Evolutionary conservation across 805 yeast genomes (phyloP).

Genomic region (Candida gorgasii): DNA sequence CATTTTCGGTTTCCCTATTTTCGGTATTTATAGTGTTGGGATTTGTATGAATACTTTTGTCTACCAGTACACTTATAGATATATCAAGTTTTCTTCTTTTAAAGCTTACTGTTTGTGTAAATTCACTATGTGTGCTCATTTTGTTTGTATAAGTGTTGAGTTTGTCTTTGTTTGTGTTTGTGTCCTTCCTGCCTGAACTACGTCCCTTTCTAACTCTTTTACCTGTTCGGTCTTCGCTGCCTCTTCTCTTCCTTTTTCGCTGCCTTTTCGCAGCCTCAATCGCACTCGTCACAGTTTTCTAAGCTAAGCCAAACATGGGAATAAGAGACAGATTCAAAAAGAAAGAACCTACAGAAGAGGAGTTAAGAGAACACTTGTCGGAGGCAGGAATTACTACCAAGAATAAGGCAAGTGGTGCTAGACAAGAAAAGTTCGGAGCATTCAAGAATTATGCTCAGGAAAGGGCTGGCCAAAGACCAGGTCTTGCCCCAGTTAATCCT

Average conservation of each 20-base stretch:
- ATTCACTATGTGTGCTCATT: too few species aligned
- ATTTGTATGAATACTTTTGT: too few species aligned
- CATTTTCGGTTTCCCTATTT: background rate
- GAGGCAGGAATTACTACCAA: conserved; percentile 45
- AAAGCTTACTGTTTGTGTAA: background rate
- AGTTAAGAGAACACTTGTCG: conserved; percentile 41
- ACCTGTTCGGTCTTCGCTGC: too few species aligned
- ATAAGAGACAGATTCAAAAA: conserved; percentile 46
- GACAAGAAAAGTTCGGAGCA: conserved; percentile 53
- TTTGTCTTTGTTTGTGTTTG: too few species aligned
- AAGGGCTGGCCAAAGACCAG: conserved; percentile 33
- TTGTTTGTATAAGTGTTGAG: too few species aligned
- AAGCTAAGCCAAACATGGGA: conserved; percentile 39
- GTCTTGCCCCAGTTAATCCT: conserved; percentile 43
- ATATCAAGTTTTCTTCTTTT: conserved; percentile 2
- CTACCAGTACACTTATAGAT: background rate
- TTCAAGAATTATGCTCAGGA: conserved; percentile 51
- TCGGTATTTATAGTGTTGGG: too few species aligned
- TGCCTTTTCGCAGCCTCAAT: conserved; percentile 11
- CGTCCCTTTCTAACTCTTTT: too few species aligned
- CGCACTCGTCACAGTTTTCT: conserved; percentile 1
- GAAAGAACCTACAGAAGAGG: conserved; percentile 53
- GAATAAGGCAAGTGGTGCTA: conserved; percentile 21
- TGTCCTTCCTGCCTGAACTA: too few species aligned
- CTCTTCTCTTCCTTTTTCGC: background rate